Evolutionary conservation across 345 rosid species (phyloP).

Genomic region (Rhizophora apiculata): DNA sequence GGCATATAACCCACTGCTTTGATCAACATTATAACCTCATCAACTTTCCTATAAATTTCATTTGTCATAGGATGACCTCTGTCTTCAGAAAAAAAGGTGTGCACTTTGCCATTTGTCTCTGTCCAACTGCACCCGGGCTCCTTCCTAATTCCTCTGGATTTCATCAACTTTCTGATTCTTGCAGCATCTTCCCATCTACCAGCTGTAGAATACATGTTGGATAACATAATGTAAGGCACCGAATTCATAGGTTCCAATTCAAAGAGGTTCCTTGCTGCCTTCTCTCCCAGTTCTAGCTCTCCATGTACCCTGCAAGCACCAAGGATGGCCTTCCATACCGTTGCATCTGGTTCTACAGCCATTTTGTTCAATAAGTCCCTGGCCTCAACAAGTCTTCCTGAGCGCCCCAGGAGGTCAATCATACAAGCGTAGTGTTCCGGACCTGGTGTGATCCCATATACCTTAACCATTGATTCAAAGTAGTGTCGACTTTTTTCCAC

Average conservation of each 20-base stretch:
- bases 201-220: constrained; percentile 64
- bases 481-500: constrained; percentile 47
- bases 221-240: constrained; percentile 68
- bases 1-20: constrained; percentile 74
- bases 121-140: constrained; percentile 94
- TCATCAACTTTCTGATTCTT: constrained; percentile 62
- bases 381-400: constrained; percentile 67
- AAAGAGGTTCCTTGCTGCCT: constrained; percentile 68
- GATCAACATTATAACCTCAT: constrained; percentile 59
- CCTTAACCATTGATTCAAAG: constrained; percentile 62
- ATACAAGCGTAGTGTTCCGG: constrained; percentile 86
- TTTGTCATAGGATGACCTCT: constrained; percentile 58
- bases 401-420: constrained; percentile 86
- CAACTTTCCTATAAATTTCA: constrained; percentile 67
- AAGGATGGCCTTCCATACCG: constrained; percentile 78
- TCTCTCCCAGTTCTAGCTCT: constrained; percentile 66
- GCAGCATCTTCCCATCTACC: constrained; percentile 81
- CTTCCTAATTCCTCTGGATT: constrained; percentile 58
- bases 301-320: constrained; percentile 73
- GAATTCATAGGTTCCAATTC: constrained; percentile 68
- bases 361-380: constrained; percentile 57
- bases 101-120: constrained; percentile 52
- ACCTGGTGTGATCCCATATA: constrained; percentile 66
- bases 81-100: constrained; percentile 75
- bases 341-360: constrained; percentile 72